These are phyloP conservation scores for Penicillium canariense DNA, from an alignment of 495 filamentous ascomycete genomes.

Conservation along the genomic window DNA sequence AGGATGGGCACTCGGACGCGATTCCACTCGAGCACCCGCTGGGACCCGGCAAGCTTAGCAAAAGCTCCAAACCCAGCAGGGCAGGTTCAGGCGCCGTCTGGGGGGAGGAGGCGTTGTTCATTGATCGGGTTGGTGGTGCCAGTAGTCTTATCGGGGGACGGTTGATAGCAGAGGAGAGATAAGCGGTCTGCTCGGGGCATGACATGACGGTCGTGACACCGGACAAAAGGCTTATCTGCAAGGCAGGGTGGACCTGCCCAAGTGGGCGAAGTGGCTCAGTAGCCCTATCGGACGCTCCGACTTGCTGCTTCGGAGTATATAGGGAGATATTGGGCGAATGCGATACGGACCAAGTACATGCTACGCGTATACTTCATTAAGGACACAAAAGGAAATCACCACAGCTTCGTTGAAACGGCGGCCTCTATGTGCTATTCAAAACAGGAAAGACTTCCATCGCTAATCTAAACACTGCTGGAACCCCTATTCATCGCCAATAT, in stretches of 20 bases:
- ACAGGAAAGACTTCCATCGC: slow-evolving; percentile 18
- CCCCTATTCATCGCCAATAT: slow-evolving; percentile 6
- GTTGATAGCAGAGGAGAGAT: slow-evolving; percentile 15
- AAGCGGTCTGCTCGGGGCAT: slow-evolving; percentile 6
- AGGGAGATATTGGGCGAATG: too few species aligned
- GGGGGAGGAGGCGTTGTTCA: slow-evolving; percentile 8
- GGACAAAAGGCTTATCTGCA: slow-evolving; percentile 14
- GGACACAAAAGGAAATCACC: slow-evolving; percentile 14
- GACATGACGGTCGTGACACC: not conserved
- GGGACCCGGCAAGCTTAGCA: slow-evolving; percentile 24
- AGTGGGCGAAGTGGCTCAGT: slow-evolving; percentile 2
- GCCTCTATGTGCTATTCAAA: slow-evolving; percentile 43
- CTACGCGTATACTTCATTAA: not conserved
- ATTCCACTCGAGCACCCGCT: slow-evolving; percentile 9
- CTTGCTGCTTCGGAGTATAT: not conserved
- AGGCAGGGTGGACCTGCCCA: slow-evolving; percentile 16
- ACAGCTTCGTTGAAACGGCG: slow-evolving; percentile 14
- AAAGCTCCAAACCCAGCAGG: slow-evolving; percentile 27
- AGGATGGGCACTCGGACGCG: not conserved
- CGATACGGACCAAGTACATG: too few species aligned
- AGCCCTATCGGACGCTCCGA: not conserved
- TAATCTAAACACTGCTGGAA: slow-evolving; percentile 21
- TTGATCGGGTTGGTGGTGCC: not conserved
- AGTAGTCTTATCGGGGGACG: slow-evolving; percentile 5
- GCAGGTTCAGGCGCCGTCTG: slow-evolving; percentile 32